Percentiles rank a stretch among this genome's conserved stretches.
Conservation (phyloP, 1,284 basidiomycete genomes). For the Apiotrichum laibachii region DNA sequence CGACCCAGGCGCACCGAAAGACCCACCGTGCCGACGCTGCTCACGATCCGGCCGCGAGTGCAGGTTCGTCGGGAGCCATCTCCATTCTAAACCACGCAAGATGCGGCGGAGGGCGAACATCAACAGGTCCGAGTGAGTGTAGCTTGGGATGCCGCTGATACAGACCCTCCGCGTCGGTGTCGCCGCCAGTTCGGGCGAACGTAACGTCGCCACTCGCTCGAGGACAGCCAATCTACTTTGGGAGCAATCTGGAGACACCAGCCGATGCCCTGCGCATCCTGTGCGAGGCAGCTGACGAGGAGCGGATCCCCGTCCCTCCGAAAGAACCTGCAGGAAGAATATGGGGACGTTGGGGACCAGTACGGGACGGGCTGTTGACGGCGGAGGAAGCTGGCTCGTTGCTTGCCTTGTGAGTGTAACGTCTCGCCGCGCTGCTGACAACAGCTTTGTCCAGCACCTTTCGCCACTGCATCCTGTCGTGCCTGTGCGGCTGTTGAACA, state of each 20-base stretch:
- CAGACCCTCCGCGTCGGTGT: no score
- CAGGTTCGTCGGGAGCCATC: conserved; percentile 14
- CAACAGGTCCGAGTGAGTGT: no score
- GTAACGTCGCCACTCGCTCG: no score
- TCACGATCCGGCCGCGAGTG: conserved; percentile 18
- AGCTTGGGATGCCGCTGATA: not conserved
- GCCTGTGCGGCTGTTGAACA: conserved; percentile 13
- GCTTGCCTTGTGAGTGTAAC: conserved; percentile 13
- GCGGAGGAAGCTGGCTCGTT: conserved; percentile 17
- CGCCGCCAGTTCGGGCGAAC: no score
- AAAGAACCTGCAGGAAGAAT: not conserved
- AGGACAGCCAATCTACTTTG: not conserved
- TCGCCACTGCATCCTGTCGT: conserved; percentile 14
- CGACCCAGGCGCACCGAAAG: not conserved
- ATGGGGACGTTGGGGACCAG: conserved; percentile 23
- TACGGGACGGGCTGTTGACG: conserved; percentile 22
- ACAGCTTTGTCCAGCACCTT: conserved; percentile 16
- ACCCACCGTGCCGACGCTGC: conserved; percentile 16
- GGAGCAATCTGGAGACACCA: conserved; percentile 17
- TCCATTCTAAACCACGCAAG: conserved; percentile 2
- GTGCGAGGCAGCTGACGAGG: conserved; percentile 16
- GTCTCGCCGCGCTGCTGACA: not conserved
- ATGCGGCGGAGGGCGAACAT: not conserved
- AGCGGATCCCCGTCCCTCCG: not conserved
- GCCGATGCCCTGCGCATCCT: conserved; percentile 24